Percentiles rank a stretch among this genome's conserved stretches.
Evolutionary conservation across 768 basidiomycete genomes (phyloP).

Genomic region (Trametes meyenii): DNA sequence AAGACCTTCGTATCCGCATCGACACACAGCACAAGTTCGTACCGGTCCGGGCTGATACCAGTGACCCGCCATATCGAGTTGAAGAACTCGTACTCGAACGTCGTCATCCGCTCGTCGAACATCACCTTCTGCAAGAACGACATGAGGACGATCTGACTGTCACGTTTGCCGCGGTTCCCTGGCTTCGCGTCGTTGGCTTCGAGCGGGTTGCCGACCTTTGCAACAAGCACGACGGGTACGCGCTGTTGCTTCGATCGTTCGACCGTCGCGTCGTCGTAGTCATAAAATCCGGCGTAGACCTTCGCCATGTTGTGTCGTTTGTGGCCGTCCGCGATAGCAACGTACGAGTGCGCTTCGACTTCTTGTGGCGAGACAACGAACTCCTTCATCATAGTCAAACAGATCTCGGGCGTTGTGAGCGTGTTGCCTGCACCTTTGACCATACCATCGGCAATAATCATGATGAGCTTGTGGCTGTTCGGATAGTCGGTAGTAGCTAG

Average conservation of each 20-base stretch:
- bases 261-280: constrained; percentile 88
- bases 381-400: constrained; percentile 96
- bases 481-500: constrained; percentile 98
- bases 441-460: constrained; percentile 98
- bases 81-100: constrained; percentile 99
- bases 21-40: constrained; percentile 93
- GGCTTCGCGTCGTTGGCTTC: constrained; percentile 91
- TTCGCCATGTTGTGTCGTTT: constrained; percentile 99
- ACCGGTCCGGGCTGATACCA: constrained; percentile 93
- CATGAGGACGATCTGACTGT: constrained; percentile 98
- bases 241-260: constrained; percentile 95
- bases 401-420: constrained; percentile 91
- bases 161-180: constrained; percentile 98
- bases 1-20: constrained; percentile 99
- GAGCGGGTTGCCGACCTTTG: constrained; percentile 92
- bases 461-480: constrained; percentile 93
- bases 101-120: constrained; percentile 99
- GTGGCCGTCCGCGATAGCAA: constrained; percentile 99
- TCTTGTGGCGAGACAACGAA: constrained; percentile 78
- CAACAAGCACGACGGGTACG: constrained; percentile 93
- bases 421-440: constrained; percentile 93
- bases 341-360: constrained; percentile 93
- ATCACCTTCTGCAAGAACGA: constrained; percentile 98
- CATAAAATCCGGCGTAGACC: constrained; percentile 97
- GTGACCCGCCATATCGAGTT: constrained; percentile 96